These are phyloP conservation scores for Chernovozyma sophiae-reginae DNA, from an alignment of 1,139 yeast genomes.

Conservation along the genomic window DNA sequence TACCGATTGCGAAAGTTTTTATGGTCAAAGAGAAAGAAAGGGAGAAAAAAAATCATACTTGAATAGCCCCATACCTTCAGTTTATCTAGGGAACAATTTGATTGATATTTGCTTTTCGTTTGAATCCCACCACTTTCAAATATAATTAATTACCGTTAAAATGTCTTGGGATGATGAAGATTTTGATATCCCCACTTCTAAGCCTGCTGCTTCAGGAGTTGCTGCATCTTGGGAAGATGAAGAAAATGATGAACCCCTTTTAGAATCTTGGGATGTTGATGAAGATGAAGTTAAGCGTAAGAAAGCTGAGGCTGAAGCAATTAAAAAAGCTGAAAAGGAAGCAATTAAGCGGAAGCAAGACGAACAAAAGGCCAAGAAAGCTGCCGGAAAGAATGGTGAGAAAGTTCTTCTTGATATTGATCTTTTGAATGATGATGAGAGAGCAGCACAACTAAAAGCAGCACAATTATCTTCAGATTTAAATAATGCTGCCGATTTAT, in stretches of 20 bases:
- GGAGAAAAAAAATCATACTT: no score
- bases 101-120: no score
- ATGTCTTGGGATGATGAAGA: slow-evolving; percentile 85
- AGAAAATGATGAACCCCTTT: slow-evolving; percentile 64
- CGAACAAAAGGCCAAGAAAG: slow-evolving; percentile 39
- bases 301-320: slow-evolving; percentile 40
- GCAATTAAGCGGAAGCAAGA: slow-evolving; percentile 36
- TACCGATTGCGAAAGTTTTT: no score
- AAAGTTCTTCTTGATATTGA: slow-evolving; percentile 50
- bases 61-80: no score
- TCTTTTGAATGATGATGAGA: slow-evolving; percentile 58
- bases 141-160: no score
- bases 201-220: slow-evolving; percentile 38
- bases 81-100: no score
- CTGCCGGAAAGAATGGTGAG: slow-evolving; percentile 29
- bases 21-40: neutral
- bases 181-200: slow-evolving; percentile 63
- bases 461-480: slow-evolving; percentile 84
- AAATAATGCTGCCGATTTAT: slow-evolving; percentile 88
- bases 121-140: no score
- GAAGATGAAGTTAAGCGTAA: slow-evolving; percentile 56
- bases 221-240: slow-evolving; percentile 86
- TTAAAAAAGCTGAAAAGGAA: slow-evolving; percentile 41
- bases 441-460: slow-evolving; percentile 67
- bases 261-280: slow-evolving; percentile 83